Base-by-base conservation (phyloP, 106 monocot genomes). In the Dendrobium catenatum region DNA sequence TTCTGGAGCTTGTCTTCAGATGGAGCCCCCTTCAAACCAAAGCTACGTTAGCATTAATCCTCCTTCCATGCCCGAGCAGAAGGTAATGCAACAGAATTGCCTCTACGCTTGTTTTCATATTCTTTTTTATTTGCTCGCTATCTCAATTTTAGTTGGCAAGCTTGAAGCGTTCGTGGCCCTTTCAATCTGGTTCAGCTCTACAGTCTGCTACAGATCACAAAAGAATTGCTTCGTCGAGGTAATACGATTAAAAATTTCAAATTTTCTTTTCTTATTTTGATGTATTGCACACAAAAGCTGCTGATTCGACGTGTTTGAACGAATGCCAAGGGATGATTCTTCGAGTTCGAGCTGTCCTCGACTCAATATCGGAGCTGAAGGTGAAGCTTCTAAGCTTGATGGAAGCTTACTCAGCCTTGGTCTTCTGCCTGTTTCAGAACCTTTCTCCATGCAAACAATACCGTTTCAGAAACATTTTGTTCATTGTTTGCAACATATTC, bases 11-110 rank as follows among this genome's bases (percentile, higher is more conserved):
- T 41, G 42, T 78, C 79, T 86, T 77, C 89, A 80, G 80, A 85
- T 88, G 82, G 95, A 95, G 93, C 90, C 93, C 93, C 95, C 93
- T 95, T 91, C 92, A 95, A 93, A 88, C 95, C 95, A 95, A 93
- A 95, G 75, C 67, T 76, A 79, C 74, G 48, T 61, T 77, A 76
- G 82, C 82, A 88, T 73, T 70, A 78, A 55, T 56, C 17, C 79
- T 55, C 55, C 75, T 41, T 70, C 81, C 33, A 80, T 56, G 82
- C 66, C 77, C 10, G 89, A 87, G 49, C 83, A 83, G 26, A 85
- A 8, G 84, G 91, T 87, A 83, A 64, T 43, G 42, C 41, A 44
- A 0, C 16, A 72, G 24, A 72, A 6, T 66, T 26, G 1, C 72
- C 27, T 74, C 74, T 44, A 75, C 64, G 16, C 16, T 3, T 43